Conservation (phyloP, 768 basidiomycete genomes). For the Boletus tomentosulus region DNA sequence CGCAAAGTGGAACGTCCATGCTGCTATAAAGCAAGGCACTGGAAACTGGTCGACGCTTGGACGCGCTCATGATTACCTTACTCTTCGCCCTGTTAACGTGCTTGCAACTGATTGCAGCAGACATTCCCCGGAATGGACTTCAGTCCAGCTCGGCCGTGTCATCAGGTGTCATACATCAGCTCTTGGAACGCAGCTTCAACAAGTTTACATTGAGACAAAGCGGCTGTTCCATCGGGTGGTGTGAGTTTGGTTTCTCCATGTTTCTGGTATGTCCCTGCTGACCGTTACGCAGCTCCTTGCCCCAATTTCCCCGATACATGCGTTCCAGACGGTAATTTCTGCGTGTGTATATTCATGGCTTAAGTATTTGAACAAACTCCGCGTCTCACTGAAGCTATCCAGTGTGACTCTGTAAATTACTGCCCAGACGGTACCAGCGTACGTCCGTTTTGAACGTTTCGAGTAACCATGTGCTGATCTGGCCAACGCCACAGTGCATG, state of each 20-base stretch:
- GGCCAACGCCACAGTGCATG: conserved; percentile 7
- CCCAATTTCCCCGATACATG: conserved; percentile 16
- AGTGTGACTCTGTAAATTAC: conserved; percentile 8
- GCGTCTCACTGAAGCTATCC: neutral
- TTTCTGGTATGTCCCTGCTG: neutral
- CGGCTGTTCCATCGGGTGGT: conserved; percentile 10
- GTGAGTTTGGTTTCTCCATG: conserved; percentile 5
- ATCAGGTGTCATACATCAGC: conserved; percentile 3
- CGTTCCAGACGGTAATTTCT: conserved; percentile 15
- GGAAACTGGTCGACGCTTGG: neutral
- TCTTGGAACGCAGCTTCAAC: conserved; percentile 5
- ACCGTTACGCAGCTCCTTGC: conserved; percentile 14
- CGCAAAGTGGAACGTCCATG: too few relatives aligned
- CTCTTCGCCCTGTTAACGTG: conserved; percentile 12
- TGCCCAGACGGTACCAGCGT: conserved; percentile 19
- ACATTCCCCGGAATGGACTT: neutral
- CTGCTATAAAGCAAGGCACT: conserved; percentile 2
- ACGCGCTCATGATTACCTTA: conserved; percentile 6
- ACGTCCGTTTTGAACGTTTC: neutral
- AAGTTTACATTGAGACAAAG: conserved; percentile 7
- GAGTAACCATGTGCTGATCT: neutral
- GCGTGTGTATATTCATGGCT: conserved; percentile 8
- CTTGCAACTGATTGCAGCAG: conserved; percentile 7
- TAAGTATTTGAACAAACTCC: too few relatives aligned
- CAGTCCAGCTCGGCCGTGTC: conserved; percentile 5